phyloP scores from a whole-genome alignment of 192 early-diverging fungal species.

The Entophlyctis luteolus region DNA sequence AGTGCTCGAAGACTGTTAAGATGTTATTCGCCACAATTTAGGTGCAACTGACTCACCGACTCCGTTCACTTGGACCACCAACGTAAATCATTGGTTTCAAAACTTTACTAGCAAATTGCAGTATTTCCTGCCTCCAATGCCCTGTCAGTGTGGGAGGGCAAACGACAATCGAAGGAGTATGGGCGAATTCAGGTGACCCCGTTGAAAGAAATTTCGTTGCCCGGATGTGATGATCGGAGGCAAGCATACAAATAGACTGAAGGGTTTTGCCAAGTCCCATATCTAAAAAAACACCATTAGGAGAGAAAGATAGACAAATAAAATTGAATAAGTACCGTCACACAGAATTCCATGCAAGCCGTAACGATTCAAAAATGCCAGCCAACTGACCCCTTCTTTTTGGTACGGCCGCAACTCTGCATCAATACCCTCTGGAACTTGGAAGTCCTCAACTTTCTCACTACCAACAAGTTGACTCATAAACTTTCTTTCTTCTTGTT shows the following conservation, averaged over 20 bases:
- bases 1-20: slow-evolving; percentile 43
- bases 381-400: slow-evolving; percentile 97
- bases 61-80: slow-evolving; percentile 75
- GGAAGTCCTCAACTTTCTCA: slow-evolving; percentile 79
- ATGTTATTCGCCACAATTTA: too few species aligned
- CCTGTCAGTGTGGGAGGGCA: slow-evolving; percentile 93
- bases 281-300: slow-evolving; percentile 46
- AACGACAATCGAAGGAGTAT: slow-evolving; percentile 84
- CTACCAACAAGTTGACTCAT: slow-evolving; percentile 89
- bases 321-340: slow-evolving; percentile 60
- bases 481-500: slow-evolving; percentile 88
- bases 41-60: slow-evolving; percentile 36
- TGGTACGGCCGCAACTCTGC: slow-evolving; percentile 94
- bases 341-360: slow-evolving; percentile 96
- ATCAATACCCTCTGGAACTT: slow-evolving; percentile 84
- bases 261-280: slow-evolving; percentile 98
- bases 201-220: slow-evolving; percentile 51
- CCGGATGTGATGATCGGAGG: slow-evolving; percentile 80
- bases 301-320: not conserved
- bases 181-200: slow-evolving; percentile 58
- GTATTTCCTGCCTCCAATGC: slow-evolving; percentile 95
- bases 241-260: slow-evolving; percentile 93
- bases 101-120: slow-evolving; percentile 65
- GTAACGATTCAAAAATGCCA: slow-evolving; percentile 95
- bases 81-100: slow-evolving; percentile 81